Evolutionary conservation across 768 basidiomycete species (phyloP).

Genomic region (Calocybe gangraenosa): DNA sequence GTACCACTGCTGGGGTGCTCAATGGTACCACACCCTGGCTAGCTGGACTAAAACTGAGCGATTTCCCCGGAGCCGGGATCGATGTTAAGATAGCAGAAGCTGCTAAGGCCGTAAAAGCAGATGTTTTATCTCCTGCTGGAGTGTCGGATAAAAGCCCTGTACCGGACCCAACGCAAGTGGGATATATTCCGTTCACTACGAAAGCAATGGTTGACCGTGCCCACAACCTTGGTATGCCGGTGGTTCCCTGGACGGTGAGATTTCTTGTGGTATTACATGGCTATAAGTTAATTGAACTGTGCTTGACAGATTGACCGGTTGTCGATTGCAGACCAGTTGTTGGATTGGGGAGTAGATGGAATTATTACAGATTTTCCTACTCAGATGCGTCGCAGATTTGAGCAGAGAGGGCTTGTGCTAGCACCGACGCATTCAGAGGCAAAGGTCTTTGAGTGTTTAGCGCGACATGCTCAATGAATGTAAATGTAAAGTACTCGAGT

Average conservation of each 20-base stretch:
- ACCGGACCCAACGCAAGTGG: slow-evolving; percentile 38
- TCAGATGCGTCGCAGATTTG: slow-evolving; percentile 50
- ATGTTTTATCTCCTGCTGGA: slow-evolving; percentile 62
- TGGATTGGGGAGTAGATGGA: slow-evolving; percentile 64
- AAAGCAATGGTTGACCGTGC: slow-evolving; percentile 64
- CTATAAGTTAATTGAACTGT: background rate
- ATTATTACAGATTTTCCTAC: slow-evolving; percentile 76
- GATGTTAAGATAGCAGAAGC: slow-evolving; percentile 64
- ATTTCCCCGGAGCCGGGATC: slow-evolving; percentile 58
- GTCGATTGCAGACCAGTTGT: slow-evolving; percentile 55
- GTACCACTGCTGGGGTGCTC: slow-evolving; percentile 35
- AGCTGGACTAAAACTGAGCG: slow-evolving; percentile 57
- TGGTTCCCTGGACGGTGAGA: slow-evolving; percentile 75
- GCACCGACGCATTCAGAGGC: slow-evolving; percentile 57
- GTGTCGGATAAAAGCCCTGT: slow-evolving; percentile 33
- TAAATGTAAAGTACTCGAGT: background rate
- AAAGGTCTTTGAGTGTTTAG: slow-evolving; percentile 58
- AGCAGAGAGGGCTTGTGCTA: slow-evolving; percentile 47
- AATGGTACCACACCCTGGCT: slow-evolving; percentile 60
- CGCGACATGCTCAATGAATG: slow-evolving; percentile 8
- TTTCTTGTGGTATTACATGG: background rate
- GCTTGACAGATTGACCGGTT: slow-evolving; percentile 52
- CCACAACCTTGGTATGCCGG: slow-evolving; percentile 55
- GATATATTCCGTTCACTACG: slow-evolving; percentile 57
- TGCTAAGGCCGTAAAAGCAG: slow-evolving; percentile 57